phyloP scores from a whole-genome alignment of 305 asterid genomes.

The Fraxinus angustifolia region DNA sequence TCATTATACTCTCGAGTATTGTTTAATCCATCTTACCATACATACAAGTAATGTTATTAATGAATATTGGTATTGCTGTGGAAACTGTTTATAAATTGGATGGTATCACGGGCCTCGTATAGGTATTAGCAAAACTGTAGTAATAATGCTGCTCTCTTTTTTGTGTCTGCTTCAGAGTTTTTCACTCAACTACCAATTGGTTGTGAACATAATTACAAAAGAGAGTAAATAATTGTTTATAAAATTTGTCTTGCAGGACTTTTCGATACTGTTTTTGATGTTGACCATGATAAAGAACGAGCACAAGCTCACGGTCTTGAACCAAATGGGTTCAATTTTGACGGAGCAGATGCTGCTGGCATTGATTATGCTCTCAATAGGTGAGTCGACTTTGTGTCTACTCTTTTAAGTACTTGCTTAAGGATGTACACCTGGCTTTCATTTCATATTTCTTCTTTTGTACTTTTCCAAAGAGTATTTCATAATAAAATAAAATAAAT shows the following conservation, averaged over 20 bases:
- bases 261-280: constrained; percentile 91
- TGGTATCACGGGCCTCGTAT: neutral
- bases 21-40: neutral
- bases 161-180: neutral
- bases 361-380: constrained; percentile 95
- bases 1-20: neutral
- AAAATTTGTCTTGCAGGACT: constrained; percentile 55
- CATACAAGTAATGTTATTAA: neutral
- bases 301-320: constrained; percentile 72
- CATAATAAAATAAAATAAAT: neutral
- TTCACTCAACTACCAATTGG: neutral
- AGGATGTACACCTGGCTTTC: neutral
- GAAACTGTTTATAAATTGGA: neutral
- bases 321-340: constrained; percentile 92
- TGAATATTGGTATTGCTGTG: neutral
- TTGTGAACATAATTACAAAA: neutral
- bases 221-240: neutral
- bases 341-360: constrained; percentile 93
- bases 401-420: neutral
- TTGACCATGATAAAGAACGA: constrained; percentile 83
- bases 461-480: neutral
- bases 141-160: neutral
- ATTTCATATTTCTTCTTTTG: neutral
- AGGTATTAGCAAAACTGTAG: neutral
- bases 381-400: constrained; percentile 33